Evolutionary conservation across 108 stramenopile species (phyloP).

Genomic region (Aurantiochytrium sp.): DNA sequence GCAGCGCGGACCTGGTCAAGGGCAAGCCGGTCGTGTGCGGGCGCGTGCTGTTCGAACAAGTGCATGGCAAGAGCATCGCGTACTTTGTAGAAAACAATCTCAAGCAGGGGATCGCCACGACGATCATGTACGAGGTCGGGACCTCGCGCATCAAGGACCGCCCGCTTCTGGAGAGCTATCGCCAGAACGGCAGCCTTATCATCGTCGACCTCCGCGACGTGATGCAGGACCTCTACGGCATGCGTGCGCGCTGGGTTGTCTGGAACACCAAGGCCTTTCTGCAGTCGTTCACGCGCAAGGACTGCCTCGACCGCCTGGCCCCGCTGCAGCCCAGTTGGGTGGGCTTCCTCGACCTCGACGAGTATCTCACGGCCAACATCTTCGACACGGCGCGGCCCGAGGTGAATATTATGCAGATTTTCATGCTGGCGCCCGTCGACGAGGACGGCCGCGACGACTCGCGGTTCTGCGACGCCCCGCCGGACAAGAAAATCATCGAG

Average conservation of each 20-base stretch:
- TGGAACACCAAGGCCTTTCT: not conserved
- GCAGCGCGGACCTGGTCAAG: not conserved
- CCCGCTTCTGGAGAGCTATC: not conserved
- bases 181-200: not conserved
- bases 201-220: not conserved
- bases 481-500: not conserved
- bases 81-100: not conserved
- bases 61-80: not conserved
- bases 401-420: not conserved
- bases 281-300: not conserved
- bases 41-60: not conserved
- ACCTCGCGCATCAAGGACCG: not conserved
- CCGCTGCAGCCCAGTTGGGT: not conserved
- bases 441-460: not conserved
- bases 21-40: not conserved
- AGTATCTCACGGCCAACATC: not conserved
- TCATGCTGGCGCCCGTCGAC: not conserved
- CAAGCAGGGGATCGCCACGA: not conserved
- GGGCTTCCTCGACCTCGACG: not conserved
- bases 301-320: not conserved
- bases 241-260: not conserved
- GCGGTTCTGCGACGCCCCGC: not conserved
- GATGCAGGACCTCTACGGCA: not conserved
- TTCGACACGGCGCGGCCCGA: not conserved
- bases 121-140: not conserved